Base-by-base conservation (phyloP, 495 filamentous ascomycete genomes). In the Podospora appendiculata region DNA sequence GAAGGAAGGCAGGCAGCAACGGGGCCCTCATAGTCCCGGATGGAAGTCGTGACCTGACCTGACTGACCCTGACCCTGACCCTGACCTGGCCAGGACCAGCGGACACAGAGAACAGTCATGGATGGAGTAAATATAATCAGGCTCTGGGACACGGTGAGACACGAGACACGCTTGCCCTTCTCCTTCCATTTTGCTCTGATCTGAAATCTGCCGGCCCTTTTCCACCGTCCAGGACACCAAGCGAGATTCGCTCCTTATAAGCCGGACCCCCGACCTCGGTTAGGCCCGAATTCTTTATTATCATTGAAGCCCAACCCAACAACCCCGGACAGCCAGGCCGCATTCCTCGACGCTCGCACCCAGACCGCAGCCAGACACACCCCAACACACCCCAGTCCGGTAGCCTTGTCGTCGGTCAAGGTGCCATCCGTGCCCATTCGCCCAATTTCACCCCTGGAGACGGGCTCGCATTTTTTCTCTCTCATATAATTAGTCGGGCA, bases 401-500 rank as follows among this genome's bases (percentile, higher is more conserved):
- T 47, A 61, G 61, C 57, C 63, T 59, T 61, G 57, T 57, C 45
- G 41, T 43, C 47, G 40, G 25, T 25, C 25, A 25, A 25, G 25
- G 38, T 49, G 33, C 50, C 41, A 39, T 41, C 33, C 58, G 51
- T 35, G 55, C 47, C 51, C 41, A 58, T 62, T 58, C 51, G 59
- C 57, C 64, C 57, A 63, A 59, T 63, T 58, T 63, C 50, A 48
- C 57, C 57, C 58, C 53, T 52, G 38, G 46, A 32, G 48, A 38
- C 53, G 25, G 36, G 38, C 53, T 56, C 56, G 44, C 58, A 32
- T 52, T 57, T 66, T 58, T 63, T 58, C 50, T 56, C 48, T 58
- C 53, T 48, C 59, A 56, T 62, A 66, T 66, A 66, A 52, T 40
- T 58, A 59, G 59, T 69, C 62, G 62, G 64, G 66, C 66, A 69